Conservation (phyloP, 2,329 filamentous ascomycete genomes). For the Talaromyces funiculosus region DNA sequence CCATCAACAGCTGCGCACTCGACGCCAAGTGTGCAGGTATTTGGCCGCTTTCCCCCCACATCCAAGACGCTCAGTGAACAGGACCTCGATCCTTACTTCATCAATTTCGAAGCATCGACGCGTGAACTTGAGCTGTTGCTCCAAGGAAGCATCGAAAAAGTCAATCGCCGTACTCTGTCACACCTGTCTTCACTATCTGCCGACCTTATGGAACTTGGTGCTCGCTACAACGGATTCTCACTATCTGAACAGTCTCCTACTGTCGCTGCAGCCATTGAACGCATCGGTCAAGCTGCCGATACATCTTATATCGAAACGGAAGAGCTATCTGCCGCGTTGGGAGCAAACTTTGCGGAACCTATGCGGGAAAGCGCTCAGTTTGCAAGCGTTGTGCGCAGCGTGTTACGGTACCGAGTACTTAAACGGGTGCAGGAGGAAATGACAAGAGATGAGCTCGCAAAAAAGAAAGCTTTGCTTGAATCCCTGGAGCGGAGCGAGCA, state of each 20-base stretch:
- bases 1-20: conserved; percentile 12
- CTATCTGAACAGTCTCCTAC: conserved; percentile 85
- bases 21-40: conserved; percentile 54
- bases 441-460: conserved; percentile 85
- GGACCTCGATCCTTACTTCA: conserved; percentile 93
- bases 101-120: conserved; percentile 84
- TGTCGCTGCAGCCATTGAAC: conserved; percentile 86
- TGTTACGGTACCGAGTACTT: conserved; percentile 81
- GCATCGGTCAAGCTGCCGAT: conserved; percentile 89
- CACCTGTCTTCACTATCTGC: conserved; percentile 78
- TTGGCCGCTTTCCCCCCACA: conserved; percentile 77
- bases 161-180: conserved; percentile 81
- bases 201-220: conserved; percentile 87
- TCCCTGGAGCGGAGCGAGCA: conserved; percentile 89
- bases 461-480: conserved; percentile 76
- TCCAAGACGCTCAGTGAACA: conserved; percentile 72
- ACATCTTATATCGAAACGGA: conserved; percentile 94
- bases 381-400: conserved; percentile 82
- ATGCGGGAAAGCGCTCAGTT: conserved; percentile 98
- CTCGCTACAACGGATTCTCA: conserved; percentile 95
- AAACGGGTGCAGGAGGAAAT: conserved; percentile 97
- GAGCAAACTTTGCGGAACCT: conserved; percentile 90
- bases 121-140: conserved; percentile 85
- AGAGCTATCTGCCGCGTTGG: conserved; percentile 80
- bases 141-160: conserved; percentile 92